Base-by-base conservation (phyloP, 2,329 filamentous ascomycete species). In the Macrophomina tecta region DNA sequence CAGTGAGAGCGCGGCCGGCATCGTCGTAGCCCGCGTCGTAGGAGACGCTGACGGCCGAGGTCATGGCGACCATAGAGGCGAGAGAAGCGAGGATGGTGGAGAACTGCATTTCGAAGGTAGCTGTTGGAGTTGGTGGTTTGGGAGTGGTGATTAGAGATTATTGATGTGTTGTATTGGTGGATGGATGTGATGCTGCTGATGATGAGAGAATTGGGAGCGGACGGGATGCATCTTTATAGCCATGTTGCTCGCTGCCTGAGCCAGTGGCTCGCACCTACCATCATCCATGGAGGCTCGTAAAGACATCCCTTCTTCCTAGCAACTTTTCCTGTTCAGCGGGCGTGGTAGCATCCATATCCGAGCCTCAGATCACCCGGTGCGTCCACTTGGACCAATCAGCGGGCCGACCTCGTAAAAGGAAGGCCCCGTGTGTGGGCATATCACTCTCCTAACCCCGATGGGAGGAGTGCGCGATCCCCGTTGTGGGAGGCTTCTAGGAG, bases 1-100 rank as follows among this genome's bases (percentile, higher is more conserved):
- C 76, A 40, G 79, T 82, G 65, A 94, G 76, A 52, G 85, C 82
- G 67, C 87, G 85, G 68, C 71, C 70, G 53, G 76, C 76, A 69
- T 89, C 81, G 74, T 94, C 91, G 80, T 92, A 95, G 74, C 85
- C 87, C 23, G 81, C 79, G 80, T 94, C 91, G 79, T 89, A 94
- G 70, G 89, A 90, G 73, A 93, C 90, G 38, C 18, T 61, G 45
- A 32, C 51, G 63, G 66, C 66, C 11, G 66, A 68, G 63, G 63
- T 55, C 36, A 42, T 53, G 53, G 60, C 51, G 62, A 64, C 66
- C 48, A 68, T 55, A 45, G 62, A 56, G 63, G 66, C 40, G 7
- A 68, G 49, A 46, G 63, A 42, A 49, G 66, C 55, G 45, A 68
- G 36, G 58, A 67, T 53, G 60, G 58, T 62, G 53, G 65, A 49